Evolutionary conservation across 1,284 basidiomycete genomes (phyloP), one percentile per base, ranked within the genome.

Genomic region (Leccinum ambiguum): DNA sequence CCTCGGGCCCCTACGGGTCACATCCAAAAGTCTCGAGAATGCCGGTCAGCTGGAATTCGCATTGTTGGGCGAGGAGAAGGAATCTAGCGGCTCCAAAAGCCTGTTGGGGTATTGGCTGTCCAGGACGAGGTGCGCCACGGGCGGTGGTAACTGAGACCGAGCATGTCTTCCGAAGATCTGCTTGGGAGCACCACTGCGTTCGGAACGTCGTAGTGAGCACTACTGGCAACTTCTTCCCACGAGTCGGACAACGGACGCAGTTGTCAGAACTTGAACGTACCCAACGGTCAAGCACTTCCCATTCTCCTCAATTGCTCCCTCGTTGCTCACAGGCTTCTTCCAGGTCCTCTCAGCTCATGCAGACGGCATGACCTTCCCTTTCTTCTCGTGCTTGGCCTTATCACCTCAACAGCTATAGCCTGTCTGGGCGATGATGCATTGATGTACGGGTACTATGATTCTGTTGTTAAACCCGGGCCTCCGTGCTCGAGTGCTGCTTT

Each of bases 11-110:
- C 33, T 33, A 99, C 9, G 97, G 96, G 77, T 99, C 97, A 69
- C 95, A 89, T 67, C 89, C 82, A 61, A 99, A 84, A 21, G 90
- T 84, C 77, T 99, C 97, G 63, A 99, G 82, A 72, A 99, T 96
- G 63, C 91, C 91, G 5, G 97, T 98, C 61, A 99, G 82, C 80
- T 97, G 94, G 82, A 97, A 98, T 79, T 99, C 97, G 82, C 92
- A 94, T 75, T 97, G 94, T 71, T 91, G 89, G 11, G 92, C 93
- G 1, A 96, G 96, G 73, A 98, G 85, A 59, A 99, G 81, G 88
- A 99, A 99, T 30, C 96, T 89, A 43, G 94, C 89, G 0, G 97
- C 95, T 13, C 94, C 94, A 70, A 91, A 89, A 23, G 88, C 81
- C 65, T 95, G 89, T 36, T 90, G 89, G n/a, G 90, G 93, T 78